A percentile compares a stretch with the other conserved stretches of the same genome.
phyloP scores from a whole-genome alignment of 371 early-diverging fungal species.

The Mortierella sp. region DNA sequence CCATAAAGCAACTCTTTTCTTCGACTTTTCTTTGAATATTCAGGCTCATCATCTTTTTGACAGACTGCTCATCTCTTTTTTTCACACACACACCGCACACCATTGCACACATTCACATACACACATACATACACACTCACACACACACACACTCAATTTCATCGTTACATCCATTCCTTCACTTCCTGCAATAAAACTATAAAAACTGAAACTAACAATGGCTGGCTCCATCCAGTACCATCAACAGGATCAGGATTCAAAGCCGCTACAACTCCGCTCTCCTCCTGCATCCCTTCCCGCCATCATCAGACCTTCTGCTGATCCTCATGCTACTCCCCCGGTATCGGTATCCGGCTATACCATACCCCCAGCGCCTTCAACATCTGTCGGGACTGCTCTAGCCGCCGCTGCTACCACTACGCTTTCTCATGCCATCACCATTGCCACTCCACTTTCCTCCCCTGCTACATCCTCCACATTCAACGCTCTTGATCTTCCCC shows the following conservation, averaged over 20 bases:
- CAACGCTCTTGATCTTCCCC: conserved; percentile 1
- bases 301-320: not conserved
- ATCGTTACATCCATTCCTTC: not conserved
- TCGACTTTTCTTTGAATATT: too few species aligned
- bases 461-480: not conserved
- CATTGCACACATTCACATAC: not conserved
- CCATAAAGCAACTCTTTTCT: too few species aligned
- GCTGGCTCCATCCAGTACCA: not conserved
- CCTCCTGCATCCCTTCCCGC: not conserved
- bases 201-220: not conserved
- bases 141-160: not conserved
- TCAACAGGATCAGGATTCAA: not conserved
- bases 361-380: not conserved
- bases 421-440: not conserved
- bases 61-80: too few species aligned
- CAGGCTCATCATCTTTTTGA: too few species aligned
- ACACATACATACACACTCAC: not conserved
- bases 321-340: not conserved
- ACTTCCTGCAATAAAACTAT: too few species aligned
- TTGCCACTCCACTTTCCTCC: not conserved
- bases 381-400: not conserved
- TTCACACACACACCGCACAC: not conserved
- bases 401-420: not conserved
- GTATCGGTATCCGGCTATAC: not conserved
- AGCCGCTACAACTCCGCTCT: not conserved